Conservation (phyloP, 495 filamentous ascomycete species). For the Lentithecium fluviatile region DNA sequence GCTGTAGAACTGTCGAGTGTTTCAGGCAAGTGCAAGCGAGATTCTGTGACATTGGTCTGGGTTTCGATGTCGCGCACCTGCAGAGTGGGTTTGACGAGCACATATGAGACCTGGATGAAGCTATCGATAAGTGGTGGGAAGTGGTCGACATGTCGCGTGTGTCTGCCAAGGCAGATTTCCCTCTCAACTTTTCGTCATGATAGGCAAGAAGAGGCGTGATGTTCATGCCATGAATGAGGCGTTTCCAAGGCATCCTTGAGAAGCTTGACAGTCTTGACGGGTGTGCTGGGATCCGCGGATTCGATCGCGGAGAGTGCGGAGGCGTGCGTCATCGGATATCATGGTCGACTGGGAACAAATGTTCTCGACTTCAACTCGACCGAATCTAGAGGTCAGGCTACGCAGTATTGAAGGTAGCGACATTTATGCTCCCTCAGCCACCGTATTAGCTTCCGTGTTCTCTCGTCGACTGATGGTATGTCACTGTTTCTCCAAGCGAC, state of each 20-base stretch:
- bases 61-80: conserved; percentile 3
- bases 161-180: neutral
- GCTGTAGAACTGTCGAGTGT: neutral
- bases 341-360: too few relatives aligned
- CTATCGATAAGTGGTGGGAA: neutral
- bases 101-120: conserved; percentile 14
- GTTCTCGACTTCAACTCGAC: too few relatives aligned
- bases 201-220: neutral
- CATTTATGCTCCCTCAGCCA: too few relatives aligned
- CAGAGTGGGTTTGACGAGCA: conserved; percentile 6
- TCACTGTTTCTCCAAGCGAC: too few relatives aligned
- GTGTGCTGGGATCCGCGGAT: too few relatives aligned
- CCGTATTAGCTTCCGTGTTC: too few relatives aligned
- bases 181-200: too few relatives aligned
- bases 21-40: conserved; percentile 13
- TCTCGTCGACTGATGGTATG: too few relatives aligned
- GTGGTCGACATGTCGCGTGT: conserved; percentile 6
- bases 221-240: conserved; percentile 9
- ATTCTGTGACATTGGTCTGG: conserved; percentile 6
- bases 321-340: too few relatives aligned
- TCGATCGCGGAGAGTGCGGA: too few relatives aligned
- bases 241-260: neutral
- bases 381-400: too few relatives aligned
- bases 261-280: neutral
- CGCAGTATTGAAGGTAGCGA: too few relatives aligned